Base-by-base conservation (phyloP, 805 yeast genomes). In the Candida ovalis region DNA sequence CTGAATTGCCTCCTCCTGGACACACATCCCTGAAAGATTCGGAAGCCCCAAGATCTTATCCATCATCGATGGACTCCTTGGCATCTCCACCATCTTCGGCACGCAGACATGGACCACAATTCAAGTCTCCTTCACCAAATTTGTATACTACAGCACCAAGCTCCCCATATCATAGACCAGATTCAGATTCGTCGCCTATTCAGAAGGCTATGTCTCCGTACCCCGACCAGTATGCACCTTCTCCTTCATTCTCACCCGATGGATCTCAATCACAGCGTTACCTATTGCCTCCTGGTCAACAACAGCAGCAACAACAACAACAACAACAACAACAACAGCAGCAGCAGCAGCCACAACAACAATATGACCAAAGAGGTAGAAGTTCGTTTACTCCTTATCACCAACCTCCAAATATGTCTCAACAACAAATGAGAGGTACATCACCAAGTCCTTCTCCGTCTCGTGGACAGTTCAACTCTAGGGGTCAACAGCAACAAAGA, bases 381-480 rank as follows among this genome's bases (percentile, higher is more conserved):
- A 19, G 30, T 19, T 19, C 21, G 25, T 63, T 56, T 18, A 45
- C 45, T 52, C 48, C 50, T 21, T 36, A 25, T 12, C 51, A 39
- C n/a, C 49, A 40, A 25, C 50, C 32, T 18, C 49, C 42, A 25
- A 42, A 27, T 21, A 28, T 44, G 12, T 35, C 19, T 18, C 49
- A 43, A 25, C 50, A 28, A 15, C 51, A 39, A 25, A 40, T 23
- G n/a, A 25, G 42, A n/a, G 43, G 43, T n/a, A 27, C 33, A 2
- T 42, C 47, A 21, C 44, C 32, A 17, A 18, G 21, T 24, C 8
- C 17, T 12, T 39, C 42, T 12, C 42, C 42, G 9, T 28, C 15
- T 23, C 28, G 32, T 5, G 42, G 42, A 9, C 42, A 35, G 17
- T 46, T 37, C 9, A 57, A 35, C 6, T 7, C 19, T 4, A 54